Conservation (phyloP, 768 basidiomycete species). For the Naganishia antarctica region DNA sequence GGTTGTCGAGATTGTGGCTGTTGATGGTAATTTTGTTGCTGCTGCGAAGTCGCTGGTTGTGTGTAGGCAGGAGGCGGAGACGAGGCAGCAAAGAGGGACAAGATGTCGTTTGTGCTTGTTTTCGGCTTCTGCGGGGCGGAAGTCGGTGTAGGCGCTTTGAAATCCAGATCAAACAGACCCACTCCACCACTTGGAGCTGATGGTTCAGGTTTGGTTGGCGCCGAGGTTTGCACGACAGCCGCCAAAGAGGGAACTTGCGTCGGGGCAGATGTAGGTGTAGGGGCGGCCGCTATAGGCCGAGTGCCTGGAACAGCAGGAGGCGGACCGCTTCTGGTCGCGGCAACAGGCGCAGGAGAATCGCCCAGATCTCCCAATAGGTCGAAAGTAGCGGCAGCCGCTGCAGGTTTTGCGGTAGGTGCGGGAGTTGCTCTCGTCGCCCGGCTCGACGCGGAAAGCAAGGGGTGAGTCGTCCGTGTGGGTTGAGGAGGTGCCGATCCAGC, state of each 20-base stretch:
- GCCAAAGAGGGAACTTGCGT: slow-evolving; percentile 1
- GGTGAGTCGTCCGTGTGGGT: neutral
- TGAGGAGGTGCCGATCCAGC: slow-evolving; percentile 32
- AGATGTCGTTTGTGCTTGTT: slow-evolving; percentile 44
- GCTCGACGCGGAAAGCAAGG: slow-evolving; percentile 2
- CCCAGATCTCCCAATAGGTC: slow-evolving; percentile 26
- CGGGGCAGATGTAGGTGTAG: slow-evolving; percentile 19
- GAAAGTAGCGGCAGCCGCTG: slow-evolving; percentile 36
- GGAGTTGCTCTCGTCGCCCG: slow-evolving; percentile 7
- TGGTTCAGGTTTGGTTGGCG: slow-evolving; percentile 25
- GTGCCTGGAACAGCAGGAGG: slow-evolving; percentile 39
- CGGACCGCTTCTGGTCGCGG: neutral
- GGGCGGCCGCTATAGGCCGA: slow-evolving; percentile 22
- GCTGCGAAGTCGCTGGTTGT: neutral
- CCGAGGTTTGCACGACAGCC: neutral
- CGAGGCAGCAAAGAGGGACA: slow-evolving; percentile 41
- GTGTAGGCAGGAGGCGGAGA: slow-evolving; percentile 27
- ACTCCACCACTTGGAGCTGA: slow-evolving; percentile 31
- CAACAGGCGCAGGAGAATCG: slow-evolving; percentile 13
- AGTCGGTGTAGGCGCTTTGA: slow-evolving; percentile 35
- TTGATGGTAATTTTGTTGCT: slow-evolving; percentile 11
- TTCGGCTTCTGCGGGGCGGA: slow-evolving; percentile 33
- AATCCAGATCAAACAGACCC: slow-evolving; percentile 47
- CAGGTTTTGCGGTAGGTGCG: neutral
- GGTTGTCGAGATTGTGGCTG: slow-evolving; percentile 7